Evolutionary conservation across 768 basidiomycete species (phyloP), one percentile per base, ranked within the genome.

Genomic region (Russula earlei): DNA sequence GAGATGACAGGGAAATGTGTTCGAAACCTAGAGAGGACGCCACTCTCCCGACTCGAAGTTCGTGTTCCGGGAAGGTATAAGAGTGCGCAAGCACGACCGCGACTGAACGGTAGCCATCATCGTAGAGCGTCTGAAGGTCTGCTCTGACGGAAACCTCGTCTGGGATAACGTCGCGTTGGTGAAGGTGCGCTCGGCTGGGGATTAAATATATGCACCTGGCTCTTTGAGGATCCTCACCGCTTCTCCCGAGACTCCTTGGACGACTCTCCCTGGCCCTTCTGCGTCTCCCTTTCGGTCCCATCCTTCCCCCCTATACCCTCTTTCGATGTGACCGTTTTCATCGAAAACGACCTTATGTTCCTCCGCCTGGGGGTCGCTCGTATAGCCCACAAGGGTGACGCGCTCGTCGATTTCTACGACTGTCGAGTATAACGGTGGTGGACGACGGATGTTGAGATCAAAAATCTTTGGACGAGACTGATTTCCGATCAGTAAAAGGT

Each of bases 381-480:
- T 91, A 65, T 88, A 97, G 17, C 93, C 94, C 0, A 94, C 87
- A 12, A 97, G 76, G 0, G 94, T 97, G 8, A 96, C 95, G 10
- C 95, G 84, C 71, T 98, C 95, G 62, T 95, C 91, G 0, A 85
- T 77, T 62, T 82, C 87, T 10, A 91, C 64, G 4, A 91, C 88
- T 3, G 74, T 72, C 0, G 82, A 80, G 68, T 94, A 98, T 5
- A 98, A 73, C 3, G 89, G 85, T 0, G 77, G 63, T 0, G 85
- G 77, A 10, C 90, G 81, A 24, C 83, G 80, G 67, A 97, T 94
- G 64, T 94, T 88, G 24, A 98, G 77, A 68, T 96, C 94, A 64
- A 98, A 98, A 63, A 97, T 96, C 64, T 81, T 83, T 1, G 95
- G 95, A 20, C 95, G 85, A 17, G 91, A 86, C 68, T 97, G 95